phyloP scores from a whole-genome alignment of 768 basidiomycete genomes.

The Pleurotus djamor region DNA sequence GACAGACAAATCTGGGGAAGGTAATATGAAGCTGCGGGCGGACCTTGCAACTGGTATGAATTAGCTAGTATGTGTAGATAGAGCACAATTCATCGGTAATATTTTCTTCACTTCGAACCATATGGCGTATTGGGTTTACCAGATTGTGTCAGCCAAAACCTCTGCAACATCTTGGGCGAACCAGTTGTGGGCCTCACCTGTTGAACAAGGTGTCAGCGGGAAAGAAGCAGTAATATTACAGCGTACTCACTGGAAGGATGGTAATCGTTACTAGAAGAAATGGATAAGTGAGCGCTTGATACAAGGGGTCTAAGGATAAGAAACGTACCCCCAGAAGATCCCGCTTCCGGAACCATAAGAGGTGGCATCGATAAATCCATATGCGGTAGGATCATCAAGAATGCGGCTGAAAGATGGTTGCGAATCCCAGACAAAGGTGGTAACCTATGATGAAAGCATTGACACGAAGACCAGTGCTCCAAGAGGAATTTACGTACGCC shows the following conservation, averaged over 20 bases:
- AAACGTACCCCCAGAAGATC: slow-evolving; percentile 54
- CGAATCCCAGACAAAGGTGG: slow-evolving; percentile 50
- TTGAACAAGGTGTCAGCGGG: background rate
- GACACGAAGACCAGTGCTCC: too few relatives aligned
- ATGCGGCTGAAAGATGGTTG: slow-evolving; percentile 46
- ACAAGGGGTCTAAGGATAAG: background rate
- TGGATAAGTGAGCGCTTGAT: background rate
- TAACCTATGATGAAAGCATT: slow-evolving; percentile 27
- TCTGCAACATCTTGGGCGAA: slow-evolving; percentile 27
- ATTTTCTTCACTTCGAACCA: background rate
- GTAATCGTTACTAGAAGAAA: slow-evolving; percentile 43
- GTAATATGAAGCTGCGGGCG: too few relatives aligned
- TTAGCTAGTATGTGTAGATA: background rate
- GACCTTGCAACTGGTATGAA: too few relatives aligned
- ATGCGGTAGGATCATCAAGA: slow-evolving; percentile 44
- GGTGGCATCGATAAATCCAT: slow-evolving; percentile 54
- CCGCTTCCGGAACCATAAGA: slow-evolving; percentile 38
- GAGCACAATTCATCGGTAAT: too few relatives aligned
- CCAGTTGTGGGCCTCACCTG: slow-evolving; percentile 39
- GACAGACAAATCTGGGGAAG: too few relatives aligned
- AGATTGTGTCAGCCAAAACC: slow-evolving; percentile 21
- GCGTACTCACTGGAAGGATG: slow-evolving; percentile 47
- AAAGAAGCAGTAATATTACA: background rate
- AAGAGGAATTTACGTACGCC: slow-evolving; percentile 34
- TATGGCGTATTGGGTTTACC: slow-evolving; percentile 11